These are phyloP conservation scores for Blakeslea trispora DNA, from an alignment of 371 early-diverging fungal species.

Conservation along the genomic window DNA sequence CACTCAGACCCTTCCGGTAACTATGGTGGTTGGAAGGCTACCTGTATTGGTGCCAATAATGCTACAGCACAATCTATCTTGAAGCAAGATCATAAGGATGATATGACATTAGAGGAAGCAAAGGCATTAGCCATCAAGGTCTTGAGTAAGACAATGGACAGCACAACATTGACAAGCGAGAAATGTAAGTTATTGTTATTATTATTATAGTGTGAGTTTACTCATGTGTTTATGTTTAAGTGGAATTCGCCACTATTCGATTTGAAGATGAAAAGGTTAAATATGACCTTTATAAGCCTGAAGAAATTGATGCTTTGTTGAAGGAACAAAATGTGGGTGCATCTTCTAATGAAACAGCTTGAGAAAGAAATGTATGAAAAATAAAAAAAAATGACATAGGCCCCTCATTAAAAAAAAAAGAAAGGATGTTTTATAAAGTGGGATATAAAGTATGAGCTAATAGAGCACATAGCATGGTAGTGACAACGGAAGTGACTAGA, in stretches of 20 bases:
- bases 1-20: constrained; percentile 99
- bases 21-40: constrained; percentile 98
- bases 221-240: constrained; percentile 33
- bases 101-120: constrained; percentile 85
- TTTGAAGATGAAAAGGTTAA: constrained; percentile 53
- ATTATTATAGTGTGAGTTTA: too few relatives aligned
- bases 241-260: constrained; percentile 83
- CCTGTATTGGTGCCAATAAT: constrained; percentile 96
- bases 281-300: constrained; percentile 69
- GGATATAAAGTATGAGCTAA: constrained; percentile 19
- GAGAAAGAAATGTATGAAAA: neutral
- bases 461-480: constrained; percentile 13
- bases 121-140: constrained; percentile 90
- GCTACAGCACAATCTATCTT: constrained; percentile 89
- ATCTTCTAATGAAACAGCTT: constrained; percentile 10
- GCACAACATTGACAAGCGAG: constrained; percentile 84
- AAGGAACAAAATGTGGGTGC: constrained; percentile 64
- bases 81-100: constrained; percentile 95
- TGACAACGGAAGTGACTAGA: constrained; percentile 19
- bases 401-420: constrained; percentile 10
- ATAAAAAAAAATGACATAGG: too few relatives aligned
- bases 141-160: constrained; percentile 95
- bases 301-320: constrained; percentile 77
- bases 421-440: constrained; percentile 2
- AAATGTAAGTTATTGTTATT: constrained; percentile 90